Base-by-base conservation (phyloP, 1,284 basidiomycete species). In the Amylostereum chailletii region DNA sequence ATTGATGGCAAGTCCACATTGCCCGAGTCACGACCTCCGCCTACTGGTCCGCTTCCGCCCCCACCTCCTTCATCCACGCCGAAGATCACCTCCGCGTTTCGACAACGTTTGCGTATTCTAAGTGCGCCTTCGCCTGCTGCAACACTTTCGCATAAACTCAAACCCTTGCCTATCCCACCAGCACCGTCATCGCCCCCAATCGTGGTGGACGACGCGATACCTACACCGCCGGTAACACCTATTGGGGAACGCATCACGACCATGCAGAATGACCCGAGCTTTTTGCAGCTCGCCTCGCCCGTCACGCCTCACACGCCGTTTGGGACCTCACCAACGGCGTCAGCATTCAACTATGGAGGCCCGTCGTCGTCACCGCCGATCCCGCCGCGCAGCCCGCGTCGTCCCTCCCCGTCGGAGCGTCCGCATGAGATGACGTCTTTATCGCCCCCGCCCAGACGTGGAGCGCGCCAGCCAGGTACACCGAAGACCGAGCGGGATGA, bases 161-260 rank as follows among this genome's bases (percentile, higher is more conserved):
- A 19, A 19, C 53, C 42, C 42, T 51, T 10, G 34, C 42, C 54
- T 45, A 3, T 42, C 54, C 51, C 60, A 50, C 29, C 60, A 57
- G 38, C 57, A 42, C 46, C 54, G 52, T 26, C 56, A 50, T 27
- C 56, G 51, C 29, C 55, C 4, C 27, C 38, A 3, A 44, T 47
- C 4, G 29, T 53, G 10, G 8, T 51, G 3, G 48, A 47, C 50
- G 47, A 49, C 51, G 53, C 45, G 46, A 50, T 59, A n/a, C 57
- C 59, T 5, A 51, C 55, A 27, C 54, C 59, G 27, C 61, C 61
- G 40, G 53, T 57, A 31, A 59, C 73, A 10, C 79, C 73, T 27
- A 77, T 82, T 36, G 78, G 76, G 27, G 79, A 80, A 57, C 82
- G 75, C 49, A 83, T 83, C 51, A 64, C 64, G 32, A 73, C 70